Conservation (phyloP, 768 basidiomycete species). For the Amanita polypyramis region DNA sequence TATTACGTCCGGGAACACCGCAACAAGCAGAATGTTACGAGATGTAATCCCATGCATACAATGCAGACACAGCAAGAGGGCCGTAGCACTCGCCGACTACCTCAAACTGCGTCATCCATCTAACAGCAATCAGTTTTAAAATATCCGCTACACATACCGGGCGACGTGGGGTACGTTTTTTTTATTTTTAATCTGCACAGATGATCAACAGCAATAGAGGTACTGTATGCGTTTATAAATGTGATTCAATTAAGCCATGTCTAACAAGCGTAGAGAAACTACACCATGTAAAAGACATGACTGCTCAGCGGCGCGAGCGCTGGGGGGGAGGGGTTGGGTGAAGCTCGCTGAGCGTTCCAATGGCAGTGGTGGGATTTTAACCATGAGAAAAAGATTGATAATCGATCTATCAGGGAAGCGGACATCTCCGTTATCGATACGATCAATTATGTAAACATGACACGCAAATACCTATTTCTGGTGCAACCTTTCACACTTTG, state of each 20-base stretch:
- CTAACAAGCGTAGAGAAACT: slow-evolving; percentile 2
- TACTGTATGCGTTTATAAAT: neutral
- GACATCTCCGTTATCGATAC: slow-evolving; percentile 8
- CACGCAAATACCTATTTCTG: no score
- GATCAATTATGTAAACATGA: neutral
- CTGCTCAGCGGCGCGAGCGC: neutral
- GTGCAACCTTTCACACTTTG: no score
- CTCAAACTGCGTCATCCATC: no score
- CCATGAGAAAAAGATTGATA: neutral
- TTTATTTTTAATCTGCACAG: neutral
- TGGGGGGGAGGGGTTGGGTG: neutral
- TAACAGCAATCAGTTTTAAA: neutral
- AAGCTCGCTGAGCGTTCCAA: neutral
- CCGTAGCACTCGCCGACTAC: neutral
- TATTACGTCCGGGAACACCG: neutral
- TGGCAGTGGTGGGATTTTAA: neutral
- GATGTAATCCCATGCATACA: neutral
- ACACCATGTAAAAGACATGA: neutral
- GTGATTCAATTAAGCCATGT: neutral
- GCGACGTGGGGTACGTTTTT: neutral
- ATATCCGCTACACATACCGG: neutral
- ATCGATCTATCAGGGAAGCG: neutral
- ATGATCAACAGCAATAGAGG: neutral
- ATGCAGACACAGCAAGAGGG: neutral
- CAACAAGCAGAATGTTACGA: neutral